Evolutionary conservation across 2,329 filamentous ascomycete genomes (phyloP).

Genomic region (Fusarium anguioides): DNA sequence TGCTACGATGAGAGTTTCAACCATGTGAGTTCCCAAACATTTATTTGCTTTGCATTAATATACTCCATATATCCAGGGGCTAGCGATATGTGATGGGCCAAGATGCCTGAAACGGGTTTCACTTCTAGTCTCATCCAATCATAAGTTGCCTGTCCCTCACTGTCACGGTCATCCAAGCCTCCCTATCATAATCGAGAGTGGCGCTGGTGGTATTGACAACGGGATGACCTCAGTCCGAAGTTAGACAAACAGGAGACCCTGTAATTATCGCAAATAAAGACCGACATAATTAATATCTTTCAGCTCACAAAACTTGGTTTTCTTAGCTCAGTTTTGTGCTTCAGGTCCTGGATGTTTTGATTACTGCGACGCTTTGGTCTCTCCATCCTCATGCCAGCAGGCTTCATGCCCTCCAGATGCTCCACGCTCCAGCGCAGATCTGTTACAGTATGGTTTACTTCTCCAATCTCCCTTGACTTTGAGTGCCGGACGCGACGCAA

Average conservation of each 20-base stretch:
- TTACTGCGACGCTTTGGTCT: constrained; percentile 4
- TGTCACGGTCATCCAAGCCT: background rate
- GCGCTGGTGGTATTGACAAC: constrained; percentile 14
- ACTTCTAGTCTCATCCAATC: constrained; percentile 30
- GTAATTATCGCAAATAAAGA: constrained; percentile 12
- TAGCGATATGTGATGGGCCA: constrained; percentile 15
- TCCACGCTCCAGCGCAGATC: constrained; percentile 15
- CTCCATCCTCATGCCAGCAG: constrained; percentile 2
- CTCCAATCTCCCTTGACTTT: constrained; percentile 23
- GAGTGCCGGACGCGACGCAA: constrained; percentile 20
- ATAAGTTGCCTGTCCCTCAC: constrained; percentile 18
- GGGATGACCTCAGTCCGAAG: constrained; percentile 27
- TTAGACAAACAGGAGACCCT: constrained; percentile 9
- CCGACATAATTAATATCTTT: constrained; percentile 9
- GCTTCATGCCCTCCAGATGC: background rate
- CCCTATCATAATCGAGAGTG: constrained; percentile 25
- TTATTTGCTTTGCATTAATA: constrained; percentile 21
- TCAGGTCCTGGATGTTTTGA: constrained; percentile 8
- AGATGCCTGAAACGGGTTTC: constrained; percentile 46
- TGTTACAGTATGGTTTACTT: constrained; percentile 7
- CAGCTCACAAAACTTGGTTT: background rate
- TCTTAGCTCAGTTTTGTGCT: background rate
- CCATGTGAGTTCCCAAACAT: constrained; percentile 13
- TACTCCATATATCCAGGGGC: constrained; percentile 26
- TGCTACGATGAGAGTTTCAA: constrained; percentile 32